Percentiles rank a stretch among this genome's conserved stretches.
These are phyloP conservation scores for Leptographium flavum DNA, from an alignment of 2,329 filamentous ascomycete species.

Conservation along the genomic window DNA sequence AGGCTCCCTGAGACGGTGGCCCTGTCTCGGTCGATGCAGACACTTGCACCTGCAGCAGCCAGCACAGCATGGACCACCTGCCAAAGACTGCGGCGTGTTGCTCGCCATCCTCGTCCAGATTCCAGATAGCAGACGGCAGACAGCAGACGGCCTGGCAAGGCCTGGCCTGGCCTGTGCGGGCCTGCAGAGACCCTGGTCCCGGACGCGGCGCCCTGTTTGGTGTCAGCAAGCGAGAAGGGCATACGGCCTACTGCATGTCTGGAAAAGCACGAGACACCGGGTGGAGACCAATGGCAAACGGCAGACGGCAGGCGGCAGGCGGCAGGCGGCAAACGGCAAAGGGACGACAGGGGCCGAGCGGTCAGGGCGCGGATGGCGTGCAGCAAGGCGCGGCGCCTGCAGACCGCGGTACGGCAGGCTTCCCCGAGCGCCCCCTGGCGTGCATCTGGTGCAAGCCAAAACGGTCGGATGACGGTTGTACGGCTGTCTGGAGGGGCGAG, in stretches of 20 bases:
- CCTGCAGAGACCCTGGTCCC: neutral
- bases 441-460: neutral
- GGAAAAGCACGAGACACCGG: neutral
- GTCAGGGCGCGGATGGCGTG: too few species aligned
- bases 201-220: conserved; percentile 1
- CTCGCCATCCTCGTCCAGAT: too few species aligned
- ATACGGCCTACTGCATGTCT: conserved; percentile 6
- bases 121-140: too few species aligned
- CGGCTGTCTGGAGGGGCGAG: neutral
- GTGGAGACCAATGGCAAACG: neutral
- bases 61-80: neutral
- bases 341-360: too few species aligned
- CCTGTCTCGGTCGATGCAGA: neutral
- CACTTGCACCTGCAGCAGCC: neutral
- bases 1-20: too few species aligned
- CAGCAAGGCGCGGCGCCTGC: too few species aligned
- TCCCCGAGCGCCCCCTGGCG: neutral
- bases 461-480: neutral
- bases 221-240: conserved; percentile 11
- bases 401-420: neutral
- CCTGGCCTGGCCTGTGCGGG: too few species aligned
- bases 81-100: too few species aligned
- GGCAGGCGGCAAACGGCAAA: too few species aligned
- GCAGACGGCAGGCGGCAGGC: too few species aligned
- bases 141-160: neutral